phyloP scores from a whole-genome alignment of 2,329 filamentous ascomycete species.

The Fusarium mangiferae region DNA sequence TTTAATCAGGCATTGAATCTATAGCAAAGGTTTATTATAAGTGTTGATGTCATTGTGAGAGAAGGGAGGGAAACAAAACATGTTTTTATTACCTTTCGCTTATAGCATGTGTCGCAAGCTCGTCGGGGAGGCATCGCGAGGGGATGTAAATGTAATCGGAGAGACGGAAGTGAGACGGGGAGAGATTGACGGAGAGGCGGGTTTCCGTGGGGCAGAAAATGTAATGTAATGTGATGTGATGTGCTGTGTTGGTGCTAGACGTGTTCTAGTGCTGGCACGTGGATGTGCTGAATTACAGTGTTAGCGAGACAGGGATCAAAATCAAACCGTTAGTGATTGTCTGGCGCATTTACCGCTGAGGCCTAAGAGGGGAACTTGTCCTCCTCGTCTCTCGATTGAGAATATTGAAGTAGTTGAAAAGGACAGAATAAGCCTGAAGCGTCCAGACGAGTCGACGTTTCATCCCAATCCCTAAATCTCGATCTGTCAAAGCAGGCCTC shows the following conservation, averaged over 20 bases:
- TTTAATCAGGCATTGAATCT: conserved; percentile 40
- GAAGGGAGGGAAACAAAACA: background rate
- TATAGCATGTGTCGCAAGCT: conserved; percentile 34
- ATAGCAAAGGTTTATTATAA: background rate
- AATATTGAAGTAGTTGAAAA: background rate
- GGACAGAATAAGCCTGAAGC: background rate
- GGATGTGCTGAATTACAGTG: background rate
- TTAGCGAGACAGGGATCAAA: background rate
- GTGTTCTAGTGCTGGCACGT: background rate
- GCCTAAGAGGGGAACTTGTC: background rate
- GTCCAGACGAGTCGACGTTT: background rate
- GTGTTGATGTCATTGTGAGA: background rate
- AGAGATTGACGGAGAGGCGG: conserved; percentile 7
- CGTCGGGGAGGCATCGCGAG: conserved; percentile 33
- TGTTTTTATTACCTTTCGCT: conserved; percentile 31
- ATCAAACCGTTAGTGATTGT: background rate
- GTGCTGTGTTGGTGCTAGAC: background rate
- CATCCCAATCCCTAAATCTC: background rate
- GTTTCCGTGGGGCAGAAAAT: conserved; percentile 1
- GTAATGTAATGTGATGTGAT: no score
- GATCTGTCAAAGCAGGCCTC: background rate
- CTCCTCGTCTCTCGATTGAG: background rate
- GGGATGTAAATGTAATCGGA: conserved; percentile 23
- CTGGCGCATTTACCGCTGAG: background rate
- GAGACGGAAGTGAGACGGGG: conserved; percentile 17